These are phyloP conservation scores for Pseudozyma sp. DNA, from an alignment of 1,284 basidiomycete genomes.

Conservation along the genomic window DNA sequence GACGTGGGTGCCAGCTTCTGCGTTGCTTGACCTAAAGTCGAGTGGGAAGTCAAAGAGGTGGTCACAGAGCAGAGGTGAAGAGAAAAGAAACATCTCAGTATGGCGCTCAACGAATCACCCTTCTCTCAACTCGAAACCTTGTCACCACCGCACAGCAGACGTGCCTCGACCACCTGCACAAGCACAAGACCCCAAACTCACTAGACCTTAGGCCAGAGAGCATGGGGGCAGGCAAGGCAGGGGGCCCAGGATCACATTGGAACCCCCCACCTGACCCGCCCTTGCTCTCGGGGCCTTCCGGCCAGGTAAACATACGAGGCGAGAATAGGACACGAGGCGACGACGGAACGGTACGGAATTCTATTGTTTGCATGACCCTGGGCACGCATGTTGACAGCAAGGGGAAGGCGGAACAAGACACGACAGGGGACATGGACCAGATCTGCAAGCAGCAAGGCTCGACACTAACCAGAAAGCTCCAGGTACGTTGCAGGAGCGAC, in stretches of 20 bases:
- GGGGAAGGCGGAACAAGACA: not conserved
- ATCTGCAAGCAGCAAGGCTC: not conserved
- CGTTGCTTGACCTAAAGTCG: not conserved
- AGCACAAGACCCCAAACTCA: slow-evolving; percentile 7
- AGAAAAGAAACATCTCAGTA: not conserved
- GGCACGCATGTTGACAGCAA: slow-evolving; percentile 12
- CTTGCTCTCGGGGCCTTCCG: slow-evolving; percentile 34
- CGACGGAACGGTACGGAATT: slow-evolving; percentile 34
- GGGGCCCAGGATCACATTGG: slow-evolving; percentile 35
- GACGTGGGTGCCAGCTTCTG: not conserved
- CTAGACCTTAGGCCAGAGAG: not conserved
- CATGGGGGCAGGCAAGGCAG: slow-evolving; percentile 8
- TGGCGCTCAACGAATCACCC: not conserved
- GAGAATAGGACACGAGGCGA: slow-evolving; percentile 33
- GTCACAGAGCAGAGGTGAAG: not conserved
- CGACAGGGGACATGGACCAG: not conserved
- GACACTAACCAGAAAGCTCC: slow-evolving; percentile 57
- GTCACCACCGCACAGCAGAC: not conserved
- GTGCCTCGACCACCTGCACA: slow-evolving; percentile 17
- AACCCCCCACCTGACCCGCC: slow-evolving; percentile 27
- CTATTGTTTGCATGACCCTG: slow-evolving; percentile 37
- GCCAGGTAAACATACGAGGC: slow-evolving; percentile 29
- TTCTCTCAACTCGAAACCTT: not conserved
- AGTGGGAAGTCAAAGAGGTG: not conserved
- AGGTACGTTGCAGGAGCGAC: slow-evolving; percentile 66